phyloP scores from a whole-genome alignment of 495 filamentous ascomycete species.

The Talaromyces ruber region DNA sequence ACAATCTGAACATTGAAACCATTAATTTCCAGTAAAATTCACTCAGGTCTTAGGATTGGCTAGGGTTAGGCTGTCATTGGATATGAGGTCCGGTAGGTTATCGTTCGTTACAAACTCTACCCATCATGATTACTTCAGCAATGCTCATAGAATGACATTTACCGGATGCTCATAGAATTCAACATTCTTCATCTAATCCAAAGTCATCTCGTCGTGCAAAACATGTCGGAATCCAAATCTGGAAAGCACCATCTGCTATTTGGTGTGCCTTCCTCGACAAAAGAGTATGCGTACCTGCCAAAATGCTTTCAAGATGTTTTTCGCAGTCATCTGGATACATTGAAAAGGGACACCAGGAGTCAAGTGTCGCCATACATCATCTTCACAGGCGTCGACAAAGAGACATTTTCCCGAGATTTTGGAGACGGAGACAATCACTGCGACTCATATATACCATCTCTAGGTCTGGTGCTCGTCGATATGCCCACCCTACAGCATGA shows the following conservation, averaged over 20 bases:
- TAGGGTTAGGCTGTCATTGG: no score
- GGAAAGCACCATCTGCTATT: neutral
- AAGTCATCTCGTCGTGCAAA: neutral
- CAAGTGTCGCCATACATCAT: constrained; percentile 2
- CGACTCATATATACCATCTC: constrained; percentile 4
- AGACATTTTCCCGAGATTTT: constrained; percentile 4
- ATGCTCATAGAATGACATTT: neutral
- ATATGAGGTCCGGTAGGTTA: no score
- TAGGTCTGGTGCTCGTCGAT: neutral
- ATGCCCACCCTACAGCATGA: constrained; percentile 1
- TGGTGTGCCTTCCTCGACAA: neutral
- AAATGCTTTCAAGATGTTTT: neutral
- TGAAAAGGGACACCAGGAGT: neutral
- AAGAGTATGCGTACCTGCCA: neutral
- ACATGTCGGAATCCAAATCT: neutral
- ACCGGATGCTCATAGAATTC: neutral
- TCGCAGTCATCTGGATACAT: neutral
- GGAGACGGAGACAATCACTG: neutral
- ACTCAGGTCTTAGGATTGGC: no score
- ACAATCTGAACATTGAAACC: no score
- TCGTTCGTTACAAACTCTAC: no score
- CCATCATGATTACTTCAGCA: neutral
- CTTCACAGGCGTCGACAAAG: neutral
- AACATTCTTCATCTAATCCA: neutral
- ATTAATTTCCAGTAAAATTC: no score